Conservation (phyloP, 148 eudicot species). For the Cornus controversa region DNA sequence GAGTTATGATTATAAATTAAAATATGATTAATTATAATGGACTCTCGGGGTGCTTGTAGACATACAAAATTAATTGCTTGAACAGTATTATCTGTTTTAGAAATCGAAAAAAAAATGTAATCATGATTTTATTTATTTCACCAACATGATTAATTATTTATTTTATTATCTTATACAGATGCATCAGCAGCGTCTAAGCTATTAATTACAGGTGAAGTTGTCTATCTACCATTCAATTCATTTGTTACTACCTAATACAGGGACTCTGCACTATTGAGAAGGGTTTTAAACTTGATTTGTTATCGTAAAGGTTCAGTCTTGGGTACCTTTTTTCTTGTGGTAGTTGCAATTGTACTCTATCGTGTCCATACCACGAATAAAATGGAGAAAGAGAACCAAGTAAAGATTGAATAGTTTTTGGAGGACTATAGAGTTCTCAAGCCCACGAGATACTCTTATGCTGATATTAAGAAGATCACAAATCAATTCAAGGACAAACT, state of each 20-base stretch:
- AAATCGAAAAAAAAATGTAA: not conserved
- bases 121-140: not conserved
- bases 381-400: not conserved
- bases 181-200: not conserved
- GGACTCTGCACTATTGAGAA: no score
- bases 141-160: not conserved
- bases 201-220: not conserved
- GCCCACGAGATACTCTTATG: not conserved
- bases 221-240: no score
- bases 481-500: no score
- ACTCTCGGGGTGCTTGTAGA: no score
- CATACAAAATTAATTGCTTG: not conserved
- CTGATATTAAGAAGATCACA: not conserved
- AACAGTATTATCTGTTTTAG: not conserved
- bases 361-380: not conserved
- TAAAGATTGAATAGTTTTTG: slow-evolving; percentile 1
- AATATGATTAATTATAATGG: no score
- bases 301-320: not conserved
- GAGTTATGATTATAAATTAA: no score
- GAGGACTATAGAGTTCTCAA: slow-evolving; percentile 2
- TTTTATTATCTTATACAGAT: slow-evolving; percentile 12
- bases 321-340: not conserved
- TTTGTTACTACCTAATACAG: not conserved
- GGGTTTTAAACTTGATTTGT: not conserved
- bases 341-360: not conserved